Percentiles rank a stretch among this genome's conserved stretches.
phyloP scores from a whole-genome alignment of 2,329 filamentous ascomycete species.

The Sporothrix phasma region DNA sequence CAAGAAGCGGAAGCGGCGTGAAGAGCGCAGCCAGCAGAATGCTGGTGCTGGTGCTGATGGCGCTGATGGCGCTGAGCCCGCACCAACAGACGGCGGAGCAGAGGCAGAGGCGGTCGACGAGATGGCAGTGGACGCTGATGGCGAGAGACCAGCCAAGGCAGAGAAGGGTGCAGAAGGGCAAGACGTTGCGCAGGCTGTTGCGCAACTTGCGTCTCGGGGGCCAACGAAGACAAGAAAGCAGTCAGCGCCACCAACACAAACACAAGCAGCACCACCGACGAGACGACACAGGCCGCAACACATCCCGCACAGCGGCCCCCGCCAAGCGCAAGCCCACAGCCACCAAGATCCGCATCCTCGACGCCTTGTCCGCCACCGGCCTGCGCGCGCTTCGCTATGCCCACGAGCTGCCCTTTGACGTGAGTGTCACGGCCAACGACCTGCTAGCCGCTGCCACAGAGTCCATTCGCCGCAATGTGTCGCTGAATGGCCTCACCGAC shows the following conservation, averaged over 20 bases:
- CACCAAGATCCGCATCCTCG: conserved; percentile 67
- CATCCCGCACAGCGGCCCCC: conserved; percentile 21
- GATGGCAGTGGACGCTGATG: not conserved
- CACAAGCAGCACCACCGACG: not conserved
- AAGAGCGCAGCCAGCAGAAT: conserved; percentile 19
- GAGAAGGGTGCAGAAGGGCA: conserved; percentile 2
- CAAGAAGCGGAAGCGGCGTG: conserved; percentile 28
- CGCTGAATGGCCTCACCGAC: conserved; percentile 65
- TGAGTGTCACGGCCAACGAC: conserved; percentile 81
- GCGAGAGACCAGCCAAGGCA: conserved; percentile 3
- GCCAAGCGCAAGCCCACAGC: conserved; percentile 9
- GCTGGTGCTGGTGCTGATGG: conserved; percentile 23
- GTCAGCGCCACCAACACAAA: not conserved
- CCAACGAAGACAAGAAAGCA: not conserved
- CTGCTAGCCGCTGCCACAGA: conserved; percentile 66
- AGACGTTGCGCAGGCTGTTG: conserved; percentile 5
- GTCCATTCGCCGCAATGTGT: conserved; percentile 74
- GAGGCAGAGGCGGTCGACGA: not conserved
- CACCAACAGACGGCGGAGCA: not conserved
- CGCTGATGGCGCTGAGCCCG: too few relatives aligned
- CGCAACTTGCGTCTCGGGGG: not conserved
- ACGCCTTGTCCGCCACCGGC: conserved; percentile 89
- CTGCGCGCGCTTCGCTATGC: conserved; percentile 85
- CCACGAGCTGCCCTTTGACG: conserved; percentile 77
- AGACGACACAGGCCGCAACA: conserved; percentile 13